Percentiles rank a stretch among this genome's conserved stretches.
Evolutionary conservation across 306 rosid species (phyloP).

Genomic region (Cucumis sativus): Cucumber_9930_V3 NC_026659.2:21563501-21564000

Average conservation of each 20-base stretch:
- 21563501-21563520: conserved; percentile 19
- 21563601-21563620: conserved; percentile 16
- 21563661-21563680: conserved; percentile 25
- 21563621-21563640: conserved; percentile 43
- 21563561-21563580: conserved; percentile 39
- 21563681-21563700: conserved; percentile 20
- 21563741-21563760: conserved; percentile 80
- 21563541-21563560: conserved; percentile 23
- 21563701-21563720: conserved; percentile 56
- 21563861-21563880: conserved; percentile 29
- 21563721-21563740: conserved; percentile 63
- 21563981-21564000: conserved; percentile 72
- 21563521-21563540: conserved; percentile 14
- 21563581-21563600: conserved; percentile 26
- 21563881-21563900: conserved; percentile 66
- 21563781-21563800: conserved; percentile 21
- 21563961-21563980: conserved; percentile 50
- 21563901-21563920: conserved; percentile 43
- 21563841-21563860: conserved; percentile 23
- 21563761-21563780: conserved; percentile 20
- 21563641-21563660: conserved; percentile 32
- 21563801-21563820: conserved; percentile 22
- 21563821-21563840: conserved; percentile 16
- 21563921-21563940: conserved; percentile 49
- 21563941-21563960: conserved; percentile 41